Base-by-base conservation (phyloP, 2,329 filamentous ascomycete genomes). In the Drechslerella dactyloides region DNA sequence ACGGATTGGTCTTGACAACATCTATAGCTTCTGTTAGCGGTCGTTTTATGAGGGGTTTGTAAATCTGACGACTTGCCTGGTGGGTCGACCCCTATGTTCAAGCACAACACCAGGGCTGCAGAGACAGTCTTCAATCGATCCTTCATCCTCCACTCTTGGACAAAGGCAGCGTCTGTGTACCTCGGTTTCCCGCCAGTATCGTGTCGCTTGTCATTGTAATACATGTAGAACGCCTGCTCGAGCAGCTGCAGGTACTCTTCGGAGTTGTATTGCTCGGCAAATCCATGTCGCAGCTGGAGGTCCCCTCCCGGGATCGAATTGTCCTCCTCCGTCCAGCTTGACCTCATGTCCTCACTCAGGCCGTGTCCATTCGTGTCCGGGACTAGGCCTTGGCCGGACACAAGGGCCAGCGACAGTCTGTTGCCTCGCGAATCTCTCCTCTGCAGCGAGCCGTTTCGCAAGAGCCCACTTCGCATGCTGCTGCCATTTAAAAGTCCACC, bases 211-310 rank as follows among this genome's bases (percentile, higher is more conserved):
- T 99, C 94, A 74, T 93, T 97, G 80, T 90, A 99, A 81, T 99
- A 99, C 93, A 97, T 97, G 83, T 96, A 97, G 87, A 96, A 99
- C 75, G 91, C 96, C 90, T 96, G 80, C 62, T 90, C 91, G 74
- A 96, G 83, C 75, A 92, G 85, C 65, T 90, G 89, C 76, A 96
- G 89, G 77, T 96, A 93, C 78, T 96, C 91, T 75, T 92, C 90
- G 3, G 90, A 96, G 78, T 91, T 90, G 79, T 96, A 92, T 79
- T 96, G 91, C 76, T 93, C 90, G 78, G 96, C 91, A 82, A 94
- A 97, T 53, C 93, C 93, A 81, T 97, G 93, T 54, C 93, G 44
- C 15, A 69, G 42, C 1, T 46, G 53, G 6, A 58, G 86, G 79
- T 63, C 42, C 13, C 53, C 46, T 6, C 40, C 59, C 7, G 37